Evolutionary conservation across 805 yeast species (phyloP), one percentile per base, ranked within the genome.

Genomic region (Metschnikowia reukaufii): DNA sequence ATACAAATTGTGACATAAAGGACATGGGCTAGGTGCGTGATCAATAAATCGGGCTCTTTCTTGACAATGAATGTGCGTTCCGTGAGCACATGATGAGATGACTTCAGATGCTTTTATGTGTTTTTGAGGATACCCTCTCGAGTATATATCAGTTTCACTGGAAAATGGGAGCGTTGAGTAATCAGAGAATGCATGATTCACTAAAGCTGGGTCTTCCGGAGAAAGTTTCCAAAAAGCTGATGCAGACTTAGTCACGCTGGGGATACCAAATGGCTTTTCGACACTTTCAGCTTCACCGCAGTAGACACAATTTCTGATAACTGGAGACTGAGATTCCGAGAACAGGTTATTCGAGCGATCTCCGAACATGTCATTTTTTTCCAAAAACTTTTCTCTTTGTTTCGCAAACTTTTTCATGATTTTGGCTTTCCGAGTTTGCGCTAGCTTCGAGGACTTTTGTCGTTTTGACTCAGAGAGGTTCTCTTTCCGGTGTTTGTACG

Each of bases 321-420:
- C 16, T 12, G 31, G 34, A 4, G 46, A 36, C 10, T 6, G 20
- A 13, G 42, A 20, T 13, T 9, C 36, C 6, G 18, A 18, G 15
- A 15, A 12, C 16, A 10, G 16, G 13, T 19, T 18, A 1, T 21
- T 23, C 6, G 27, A 18, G 3, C 25, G 25, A 7, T 37, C 42
- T 13, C 51, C 51, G 6, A 54, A 55, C 6, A 60, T 53, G 8
- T 59, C 62, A 38, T 66, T 58, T 49, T 78, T 76, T 19, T 72
- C 64, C 51, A 75, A 60, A 44, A 79, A 80, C 36, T 65, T 61
- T 19, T 65, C 60, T 45, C 81, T 69, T 53, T 78, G 82, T 47
- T 74, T 82, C 18, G 79, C 78, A 72, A 86, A 81, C 57, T 78
- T 83, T 21, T 74, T 76, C 73, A 84, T 60, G 8, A 86, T 73